phyloP scores from a whole-genome alignment of 768 basidiomycete species.

The Pisolithus orientalis region DNA sequence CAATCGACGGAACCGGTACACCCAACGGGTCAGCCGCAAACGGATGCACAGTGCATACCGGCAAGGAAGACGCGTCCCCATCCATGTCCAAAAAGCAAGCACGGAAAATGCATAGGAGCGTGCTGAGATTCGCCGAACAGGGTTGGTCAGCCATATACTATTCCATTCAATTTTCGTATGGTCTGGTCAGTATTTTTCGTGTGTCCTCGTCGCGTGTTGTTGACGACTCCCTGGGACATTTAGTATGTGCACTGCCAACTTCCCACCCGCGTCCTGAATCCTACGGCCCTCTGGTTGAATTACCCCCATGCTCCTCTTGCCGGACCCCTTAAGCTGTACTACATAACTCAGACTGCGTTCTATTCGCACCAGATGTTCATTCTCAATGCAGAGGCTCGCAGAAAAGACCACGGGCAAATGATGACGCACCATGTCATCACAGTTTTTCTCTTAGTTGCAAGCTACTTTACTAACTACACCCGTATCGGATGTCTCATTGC shows the following conservation, averaged over 20 bases:
- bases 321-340: slow-evolving; percentile 84
- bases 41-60: slow-evolving; percentile 23
- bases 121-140: slow-evolving; percentile 91
- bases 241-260: slow-evolving; percentile 79
- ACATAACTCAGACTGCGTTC: slow-evolving; percentile 79
- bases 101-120: slow-evolving; percentile 59
- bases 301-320: slow-evolving; percentile 83
- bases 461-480: slow-evolving; percentile 81
- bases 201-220: slow-evolving; percentile 5
- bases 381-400: slow-evolving; percentile 84
- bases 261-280: slow-evolving; percentile 59
- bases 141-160: slow-evolving; percentile 88
- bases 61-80: slow-evolving; percentile 14
- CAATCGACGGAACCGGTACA: slow-evolving; percentile 3
- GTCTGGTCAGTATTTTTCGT: slow-evolving; percentile 59
- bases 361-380: slow-evolving; percentile 90
- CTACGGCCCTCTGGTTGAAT: slow-evolving; percentile 61
- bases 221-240: slow-evolving; percentile 6
- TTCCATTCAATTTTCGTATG: slow-evolving; percentile 65
- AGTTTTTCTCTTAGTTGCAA: slow-evolving; percentile 63
- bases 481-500: slow-evolving; percentile 87
- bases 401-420: slow-evolving; percentile 96
- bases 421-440: slow-evolving; percentile 94
- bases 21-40: slow-evolving; percentile 18
- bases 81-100: slow-evolving; percentile 39